Evolutionary conservation across 1,139 yeast species (phyloP), one percentile per base, ranked within the genome.

Genomic region (Blastobotrys elegans): DNA sequence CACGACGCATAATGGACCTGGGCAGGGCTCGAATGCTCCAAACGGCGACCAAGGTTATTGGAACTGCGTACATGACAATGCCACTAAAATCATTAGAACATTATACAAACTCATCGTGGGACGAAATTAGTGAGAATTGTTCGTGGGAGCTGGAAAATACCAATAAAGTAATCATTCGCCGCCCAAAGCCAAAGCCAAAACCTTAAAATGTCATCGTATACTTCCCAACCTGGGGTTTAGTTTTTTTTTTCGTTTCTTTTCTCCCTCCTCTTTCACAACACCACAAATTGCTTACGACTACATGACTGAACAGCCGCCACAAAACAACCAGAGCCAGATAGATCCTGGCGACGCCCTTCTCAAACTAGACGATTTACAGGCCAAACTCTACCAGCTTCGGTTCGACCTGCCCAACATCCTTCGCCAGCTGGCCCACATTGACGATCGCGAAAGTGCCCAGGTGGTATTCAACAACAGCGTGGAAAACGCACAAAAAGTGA

Each of bases 341-440:
- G 24, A 34, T 18, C 21, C 38, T 17, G 53, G 52, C 20, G 47
- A 43, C 8, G 48, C 51, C n/a, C 43, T 53, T n/a, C 44, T 44
- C 29, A 42, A 48, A 49, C 51, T 54, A 7, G 54, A 49, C 11
- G 50, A 50, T 38, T 48, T 54, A 10, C 54, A 53, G 40, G 45
- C 49, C 13, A 50, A 40, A 49, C 55, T 55, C 11, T 50, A 50
- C 44, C 49, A 52, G 43, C 52, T 56, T 29, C 51, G 60, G 6
- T 46, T 51, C 16, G 60, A 54, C 22, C 49, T 55, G 29, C 60
- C 60, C 2, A 47, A 49, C 24, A 50, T 56, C 2, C 52, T 56
- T 4, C 47, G 55, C 29, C 49, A 49, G 11, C 52, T 56, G 43
- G 59, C 60, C 24, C 57, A 55, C 32, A 34, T 56, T 24, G 59